Percentiles rank a stretch among this genome's conserved stretches.
phyloP scores from a whole-genome alignment of 2,329 filamentous ascomycete species.

The Verticillium albo-atrum region DNA sequence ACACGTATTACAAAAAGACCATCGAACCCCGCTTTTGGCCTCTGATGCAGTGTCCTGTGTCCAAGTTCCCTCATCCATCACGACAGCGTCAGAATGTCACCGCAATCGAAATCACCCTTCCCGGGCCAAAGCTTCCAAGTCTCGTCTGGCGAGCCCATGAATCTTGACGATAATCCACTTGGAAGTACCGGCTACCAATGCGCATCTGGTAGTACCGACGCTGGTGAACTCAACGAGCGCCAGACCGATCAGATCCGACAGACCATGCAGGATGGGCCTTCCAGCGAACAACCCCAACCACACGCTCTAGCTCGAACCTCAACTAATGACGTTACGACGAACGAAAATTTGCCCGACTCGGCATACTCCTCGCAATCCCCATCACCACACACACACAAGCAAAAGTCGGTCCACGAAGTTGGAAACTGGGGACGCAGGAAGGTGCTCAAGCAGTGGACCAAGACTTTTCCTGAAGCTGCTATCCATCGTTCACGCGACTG shows the following conservation, averaged over 20 bases:
- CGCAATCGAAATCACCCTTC: no score
- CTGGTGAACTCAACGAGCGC: no score
- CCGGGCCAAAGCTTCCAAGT: no score
- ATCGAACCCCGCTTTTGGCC: no score
- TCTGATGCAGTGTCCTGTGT: no score
- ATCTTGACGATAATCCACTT: no score
- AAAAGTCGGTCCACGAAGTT: neutral
- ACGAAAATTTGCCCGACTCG: neutral
- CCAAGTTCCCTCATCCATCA: no score
- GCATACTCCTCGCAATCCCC: neutral
- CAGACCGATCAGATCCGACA: neutral
- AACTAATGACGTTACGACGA: neutral
- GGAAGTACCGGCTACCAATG: no score
- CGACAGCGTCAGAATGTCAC: no score
- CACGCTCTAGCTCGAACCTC: neutral
- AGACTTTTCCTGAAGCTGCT: neutral
- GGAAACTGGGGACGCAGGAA: neutral
- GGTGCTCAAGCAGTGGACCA: neutral
- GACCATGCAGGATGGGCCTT: neutral
- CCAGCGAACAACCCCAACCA: neutral
- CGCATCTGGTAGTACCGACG: no score
- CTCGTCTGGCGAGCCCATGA: no score
- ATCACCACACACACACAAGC: neutral
- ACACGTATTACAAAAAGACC: no score
- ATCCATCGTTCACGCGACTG: slow-evolving; percentile 4